Evolutionary conservation across 2,329 filamentous ascomycete genomes (phyloP).

Genomic region (Cucurbitaria berberidis): DNA sequence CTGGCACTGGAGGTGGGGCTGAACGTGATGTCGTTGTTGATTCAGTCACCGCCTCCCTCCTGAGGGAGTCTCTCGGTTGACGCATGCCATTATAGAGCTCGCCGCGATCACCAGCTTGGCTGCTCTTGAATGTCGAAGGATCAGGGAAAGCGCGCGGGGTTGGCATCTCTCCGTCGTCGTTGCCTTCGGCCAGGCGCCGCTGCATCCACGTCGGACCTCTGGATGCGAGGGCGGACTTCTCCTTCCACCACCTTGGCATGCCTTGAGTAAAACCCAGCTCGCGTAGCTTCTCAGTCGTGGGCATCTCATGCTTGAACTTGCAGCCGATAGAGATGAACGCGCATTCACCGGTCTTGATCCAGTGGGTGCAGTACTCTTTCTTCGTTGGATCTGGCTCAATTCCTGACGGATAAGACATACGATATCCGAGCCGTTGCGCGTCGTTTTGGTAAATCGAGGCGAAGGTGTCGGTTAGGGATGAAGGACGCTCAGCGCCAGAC

Average conservation of each 20-base stretch:
- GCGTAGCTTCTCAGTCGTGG: conserved; percentile 70
- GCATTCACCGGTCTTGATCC: conserved; percentile 85
- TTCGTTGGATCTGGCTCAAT: conserved; percentile 53
- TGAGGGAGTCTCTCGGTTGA: neutral
- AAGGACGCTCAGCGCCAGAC: neutral
- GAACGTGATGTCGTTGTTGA: neutral
- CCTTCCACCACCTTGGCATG: conserved; percentile 63
- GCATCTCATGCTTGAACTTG: conserved; percentile 91
- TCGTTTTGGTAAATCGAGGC: conserved; percentile 33
- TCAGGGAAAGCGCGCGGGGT: conserved; percentile 12
- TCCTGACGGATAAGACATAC: conserved; percentile 43
- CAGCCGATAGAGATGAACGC: conserved; percentile 86
- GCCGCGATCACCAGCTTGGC: neutral
- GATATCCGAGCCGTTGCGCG: conserved; percentile 36
- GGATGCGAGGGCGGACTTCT: conserved; percentile 48
- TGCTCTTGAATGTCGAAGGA: conserved; percentile 2
- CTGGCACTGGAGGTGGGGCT: neutral
- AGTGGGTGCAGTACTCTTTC: conserved; percentile 87
- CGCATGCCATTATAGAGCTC: neutral
- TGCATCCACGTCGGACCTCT: conserved; percentile 34
- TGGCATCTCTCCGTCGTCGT: conserved; percentile 1
- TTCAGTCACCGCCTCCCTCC: neutral
- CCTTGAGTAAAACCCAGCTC: conserved; percentile 67
- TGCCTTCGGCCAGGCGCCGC: conserved; percentile 16
- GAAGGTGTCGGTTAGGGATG: conserved; percentile 32